A percentile compares a stretch with the other conserved stretches of the same genome.
These are phyloP conservation scores for Xylaria sp. DNA, from an alignment of 2,329 filamentous ascomycete genomes.

Conservation along the genomic window DNA sequence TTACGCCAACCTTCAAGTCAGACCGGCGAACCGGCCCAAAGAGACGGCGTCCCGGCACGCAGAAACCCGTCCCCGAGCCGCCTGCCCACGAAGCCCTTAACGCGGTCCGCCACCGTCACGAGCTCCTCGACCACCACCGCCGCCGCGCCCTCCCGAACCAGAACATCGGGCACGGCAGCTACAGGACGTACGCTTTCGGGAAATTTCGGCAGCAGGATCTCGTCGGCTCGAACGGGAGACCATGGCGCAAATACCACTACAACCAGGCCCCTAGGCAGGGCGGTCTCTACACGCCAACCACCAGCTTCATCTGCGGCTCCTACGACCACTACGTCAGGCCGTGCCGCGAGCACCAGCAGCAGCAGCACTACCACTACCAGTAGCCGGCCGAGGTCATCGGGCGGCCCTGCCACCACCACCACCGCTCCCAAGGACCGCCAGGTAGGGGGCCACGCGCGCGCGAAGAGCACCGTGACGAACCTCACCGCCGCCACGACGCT, in stretches of 20 bases:
- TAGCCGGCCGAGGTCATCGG: constrained; percentile 30
- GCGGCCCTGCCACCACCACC: constrained; percentile 16
- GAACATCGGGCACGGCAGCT: constrained; percentile 17
- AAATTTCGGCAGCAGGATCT: constrained; percentile 15
- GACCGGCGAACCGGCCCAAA: constrained; percentile 18
- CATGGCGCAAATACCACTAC: constrained; percentile 17
- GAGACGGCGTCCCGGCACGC: constrained; percentile 21
- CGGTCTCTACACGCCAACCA: constrained; percentile 31
- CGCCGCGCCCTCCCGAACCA: constrained; percentile 21
- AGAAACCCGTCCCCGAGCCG: constrained; percentile 52
- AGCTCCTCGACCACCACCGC: constrained; percentile 20
- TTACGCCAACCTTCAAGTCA: constrained; percentile 46
- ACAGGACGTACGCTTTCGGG: constrained; percentile 27
- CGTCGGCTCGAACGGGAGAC: constrained; percentile 6
- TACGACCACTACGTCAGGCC: constrained; percentile 18
- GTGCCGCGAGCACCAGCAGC: constrained; percentile 17
- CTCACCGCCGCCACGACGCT: constrained; percentile 44
- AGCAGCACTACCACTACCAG: constrained; percentile 19
- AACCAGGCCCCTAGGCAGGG: constrained; percentile 31
- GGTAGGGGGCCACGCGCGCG: constrained; percentile 40
- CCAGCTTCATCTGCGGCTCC: constrained; percentile 25
- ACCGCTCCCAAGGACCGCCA: constrained; percentile 18
- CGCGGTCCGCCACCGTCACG: constrained; percentile 37
- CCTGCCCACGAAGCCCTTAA: constrained; percentile 50
- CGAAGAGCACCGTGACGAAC: constrained; percentile 46